These are phyloP conservation scores for Vitis rotundifolia DNA, from an alignment of 164 flowering plant genomes.

Conservation along the genomic window DNA sequence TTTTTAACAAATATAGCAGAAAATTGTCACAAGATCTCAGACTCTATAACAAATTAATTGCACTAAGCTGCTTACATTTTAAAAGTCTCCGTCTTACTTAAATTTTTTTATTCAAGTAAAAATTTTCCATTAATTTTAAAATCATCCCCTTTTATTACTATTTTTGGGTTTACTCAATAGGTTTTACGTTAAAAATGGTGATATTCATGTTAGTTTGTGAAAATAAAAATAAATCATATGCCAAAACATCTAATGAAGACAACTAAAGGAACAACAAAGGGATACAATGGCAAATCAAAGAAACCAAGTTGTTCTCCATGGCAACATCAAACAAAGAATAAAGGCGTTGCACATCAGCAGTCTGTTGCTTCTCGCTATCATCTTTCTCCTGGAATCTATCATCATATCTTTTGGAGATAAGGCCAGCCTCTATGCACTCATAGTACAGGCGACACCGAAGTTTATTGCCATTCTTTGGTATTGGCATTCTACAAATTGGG, in stretches of 20 bases:
- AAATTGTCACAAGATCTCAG: not conserved
- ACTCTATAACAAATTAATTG: not conserved
- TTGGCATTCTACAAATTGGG: conserved; percentile 80
- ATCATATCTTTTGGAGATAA: conserved; percentile 67
- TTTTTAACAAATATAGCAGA: not conserved
- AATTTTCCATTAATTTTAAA: not conserved
- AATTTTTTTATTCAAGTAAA: not conserved
- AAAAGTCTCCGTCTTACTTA: not conserved
- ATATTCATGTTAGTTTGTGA: not conserved
- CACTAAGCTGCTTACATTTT: too few species aligned
- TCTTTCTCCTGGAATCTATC: conserved; percentile 66
- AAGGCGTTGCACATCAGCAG: conserved; percentile 74
- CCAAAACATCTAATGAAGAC: not conserved
- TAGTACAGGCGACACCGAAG: conserved; percentile 69
- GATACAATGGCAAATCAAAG: conserved; percentile 98
- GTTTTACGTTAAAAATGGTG: too few species aligned
- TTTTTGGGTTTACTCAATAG: not conserved
- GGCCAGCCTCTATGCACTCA: conserved; percentile 88
- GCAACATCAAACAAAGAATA: conserved; percentile 92
- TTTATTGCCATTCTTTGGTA: conserved; percentile 51
- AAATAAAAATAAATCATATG: not conserved
- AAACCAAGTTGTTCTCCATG: conserved; percentile 82
- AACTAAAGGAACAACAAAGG: conserved; percentile 22
- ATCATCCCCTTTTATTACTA: not conserved
- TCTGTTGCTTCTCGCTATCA: conserved; percentile 44